Evolutionary conservation across 2,329 filamentous ascomycete genomes (phyloP), one percentile per base, ranked within the genome.

Genomic region (Arthrobotrys sinensis): DNA sequence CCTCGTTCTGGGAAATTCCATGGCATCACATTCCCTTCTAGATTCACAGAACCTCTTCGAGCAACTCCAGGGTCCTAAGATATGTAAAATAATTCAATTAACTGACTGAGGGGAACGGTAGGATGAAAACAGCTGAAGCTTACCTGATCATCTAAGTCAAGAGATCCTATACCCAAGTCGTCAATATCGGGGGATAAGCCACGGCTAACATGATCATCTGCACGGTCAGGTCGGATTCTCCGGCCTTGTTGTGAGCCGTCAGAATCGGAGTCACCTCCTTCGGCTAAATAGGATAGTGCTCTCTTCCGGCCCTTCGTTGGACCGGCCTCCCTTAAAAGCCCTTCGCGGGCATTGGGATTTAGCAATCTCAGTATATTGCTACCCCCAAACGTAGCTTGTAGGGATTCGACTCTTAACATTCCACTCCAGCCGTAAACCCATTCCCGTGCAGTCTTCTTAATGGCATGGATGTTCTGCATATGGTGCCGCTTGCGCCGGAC

Each of bases 1-100:
- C 52, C 65, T 48, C 46, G 62, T 53, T 53, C 66, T 62, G 67
- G 69, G 53, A 77, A 46, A 62, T 81, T 81, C 80, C 80, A 80
- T 19, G 79, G 79, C 73, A 80, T 73, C 10, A 48, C 4, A 28
- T 71, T 66, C 5, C 10, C 16, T 16, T 67, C 62, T 0, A 36
- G 28, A 24, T 66, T 43, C 12, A 46, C n/a, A 14, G 73, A 67
- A 1, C 40, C 73, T 52, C 66, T 57, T 53, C 72, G 65, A 55
- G 64, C 73, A 46, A 70, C 36, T 24, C 60, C 73, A 12, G 34
- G 57, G 32, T 71, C 73, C 73, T 77, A 48, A 2, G 8, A 28
- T 8, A 43, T 34, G n/a, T 16, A 50, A 4, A 28, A 52, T 16
- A 12, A 34, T 1, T 62, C 43, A 62, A 57, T 32, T n/a, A 28